phyloP scores from a whole-genome alignment of 2,329 filamentous ascomycete genomes.

The Trichophyton benhamiae region DNA sequence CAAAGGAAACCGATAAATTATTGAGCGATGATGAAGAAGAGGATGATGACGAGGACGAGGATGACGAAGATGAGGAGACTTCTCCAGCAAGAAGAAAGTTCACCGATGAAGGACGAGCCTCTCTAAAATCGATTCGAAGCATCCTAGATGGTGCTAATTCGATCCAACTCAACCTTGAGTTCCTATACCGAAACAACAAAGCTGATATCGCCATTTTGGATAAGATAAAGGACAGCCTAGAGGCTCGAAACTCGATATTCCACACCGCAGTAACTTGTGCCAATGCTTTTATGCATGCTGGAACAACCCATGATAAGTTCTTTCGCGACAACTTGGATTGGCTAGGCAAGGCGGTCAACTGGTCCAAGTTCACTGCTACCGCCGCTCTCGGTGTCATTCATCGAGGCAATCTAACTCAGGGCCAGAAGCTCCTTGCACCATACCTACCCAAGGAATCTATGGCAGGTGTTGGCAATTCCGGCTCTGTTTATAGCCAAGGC shows the following conservation, averaged over 20 bases:
- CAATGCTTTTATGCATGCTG: conserved; percentile 98
- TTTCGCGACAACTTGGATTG: conserved; percentile 97
- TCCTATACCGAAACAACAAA: conserved; percentile 89
- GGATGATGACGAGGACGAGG: conserved; percentile 29
- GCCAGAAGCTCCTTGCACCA: conserved; percentile 82
- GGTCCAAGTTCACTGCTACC: conserved; percentile 98
- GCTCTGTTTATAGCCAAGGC: conserved; percentile 90
- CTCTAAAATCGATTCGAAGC: conserved; percentile 45
- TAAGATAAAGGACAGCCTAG: conserved; percentile 89
- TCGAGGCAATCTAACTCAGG: conserved; percentile 85
- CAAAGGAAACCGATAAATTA: conserved; percentile 38
- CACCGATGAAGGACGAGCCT: conserved; percentile 41
- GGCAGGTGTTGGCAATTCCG: conserved; percentile 54
- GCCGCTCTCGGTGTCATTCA: conserved; percentile 94
- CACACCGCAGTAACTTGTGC: conserved; percentile 95
- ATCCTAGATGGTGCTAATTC: conserved; percentile 81
- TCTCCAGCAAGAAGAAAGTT: conserved; percentile 34
- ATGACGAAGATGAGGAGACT: conserved; percentile 34
- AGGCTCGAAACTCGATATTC: conserved; percentile 95
- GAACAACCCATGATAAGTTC: conserved; percentile 95
- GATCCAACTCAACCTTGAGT: conserved; percentile 90
- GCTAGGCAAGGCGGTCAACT: conserved; percentile 96
- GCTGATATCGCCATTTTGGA: conserved; percentile 86
- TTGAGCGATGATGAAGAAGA: conserved; percentile 31
- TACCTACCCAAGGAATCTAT: conserved; percentile 66